phyloP scores from a whole-genome alignment of 2,329 filamentous ascomycete species.

The Cercospora berteroae region DNA sequence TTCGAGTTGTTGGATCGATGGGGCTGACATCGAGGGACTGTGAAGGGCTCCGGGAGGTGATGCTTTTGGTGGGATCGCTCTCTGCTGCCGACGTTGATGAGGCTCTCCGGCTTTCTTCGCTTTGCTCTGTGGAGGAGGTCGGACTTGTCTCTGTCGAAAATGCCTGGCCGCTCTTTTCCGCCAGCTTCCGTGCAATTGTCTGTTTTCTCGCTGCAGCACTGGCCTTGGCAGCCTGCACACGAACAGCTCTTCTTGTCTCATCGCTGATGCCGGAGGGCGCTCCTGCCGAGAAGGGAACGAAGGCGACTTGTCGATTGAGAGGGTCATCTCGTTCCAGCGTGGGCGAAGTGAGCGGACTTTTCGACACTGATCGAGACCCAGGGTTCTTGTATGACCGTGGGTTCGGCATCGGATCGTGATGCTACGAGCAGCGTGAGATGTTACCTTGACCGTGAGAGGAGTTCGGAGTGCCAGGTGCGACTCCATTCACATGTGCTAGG shows the following conservation, averaged over 20 bases:
- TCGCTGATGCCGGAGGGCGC: slow-evolving; percentile 22
- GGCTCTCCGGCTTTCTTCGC: slow-evolving; percentile 15
- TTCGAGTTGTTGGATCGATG: slow-evolving; percentile 15
- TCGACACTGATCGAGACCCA: slow-evolving; percentile 16
- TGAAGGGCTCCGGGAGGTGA: slow-evolving; percentile 14
- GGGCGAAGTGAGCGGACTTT: slow-evolving; percentile 19
- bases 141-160: slow-evolving; percentile 12
- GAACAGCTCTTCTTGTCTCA: slow-evolving; percentile 26
- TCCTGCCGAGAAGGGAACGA: slow-evolving; percentile 28
- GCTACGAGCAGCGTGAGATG: neutral
- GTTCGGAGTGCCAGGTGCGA: neutral
- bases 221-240: slow-evolving; percentile 24
- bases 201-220: slow-evolving; percentile 24
- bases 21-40: slow-evolving; percentile 15
- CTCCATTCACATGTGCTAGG: neutral
- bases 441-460: neutral
- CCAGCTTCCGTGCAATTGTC: slow-evolving; percentile 23
- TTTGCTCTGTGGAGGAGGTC: slow-evolving; percentile 12
- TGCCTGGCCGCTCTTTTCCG: slow-evolving; percentile 12
- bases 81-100: slow-evolving; percentile 18
- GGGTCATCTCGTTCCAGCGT: slow-evolving; percentile 17
- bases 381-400: slow-evolving; percentile 11
- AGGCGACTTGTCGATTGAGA: slow-evolving; percentile 20
- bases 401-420: slow-evolving; percentile 13
- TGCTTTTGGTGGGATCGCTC: slow-evolving; percentile 1